phyloP scores from a whole-genome alignment of 2,329 filamentous ascomycete genomes.

The Teratosphaeria pseudoeucalypti region DNA sequence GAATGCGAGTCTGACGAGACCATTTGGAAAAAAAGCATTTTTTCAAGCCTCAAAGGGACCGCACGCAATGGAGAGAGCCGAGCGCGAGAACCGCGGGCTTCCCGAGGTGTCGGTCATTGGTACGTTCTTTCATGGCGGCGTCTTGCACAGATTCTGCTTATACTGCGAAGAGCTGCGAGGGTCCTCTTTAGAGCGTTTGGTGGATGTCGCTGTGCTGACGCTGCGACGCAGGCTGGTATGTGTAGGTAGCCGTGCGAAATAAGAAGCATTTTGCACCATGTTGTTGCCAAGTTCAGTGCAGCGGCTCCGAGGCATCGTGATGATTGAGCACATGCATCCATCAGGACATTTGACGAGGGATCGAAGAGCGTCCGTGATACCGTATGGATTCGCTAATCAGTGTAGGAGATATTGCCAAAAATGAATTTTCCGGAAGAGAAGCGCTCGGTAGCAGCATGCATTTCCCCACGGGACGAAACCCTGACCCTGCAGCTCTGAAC shows the following conservation, averaged over 20 bases:
- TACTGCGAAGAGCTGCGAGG: neutral
- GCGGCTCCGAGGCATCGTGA: neutral
- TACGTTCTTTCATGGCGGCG: neutral
- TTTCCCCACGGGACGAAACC: neutral
- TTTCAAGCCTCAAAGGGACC: no score
- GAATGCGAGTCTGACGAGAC: no score
- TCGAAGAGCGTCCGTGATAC: neutral
- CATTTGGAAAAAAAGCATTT: no score
- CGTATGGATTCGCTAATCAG: neutral
- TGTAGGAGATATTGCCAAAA: neutral
- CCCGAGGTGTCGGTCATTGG: neutral
- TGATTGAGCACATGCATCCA: neutral
- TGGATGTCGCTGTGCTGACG: neutral
- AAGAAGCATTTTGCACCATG: neutral
- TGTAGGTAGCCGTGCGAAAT: neutral
- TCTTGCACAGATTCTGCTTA: neutral
- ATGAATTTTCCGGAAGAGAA: no score
- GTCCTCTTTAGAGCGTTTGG: neutral
- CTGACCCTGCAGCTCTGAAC: neutral
- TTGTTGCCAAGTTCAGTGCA: neutral
- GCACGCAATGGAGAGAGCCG: neutral
- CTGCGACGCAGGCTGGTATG: neutral
- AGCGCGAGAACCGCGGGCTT: neutral
- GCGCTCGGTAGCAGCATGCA: no score
- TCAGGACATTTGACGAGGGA: neutral